Conservation (phyloP, 2,329 filamentous ascomycete genomes). For the Colletotrichum sp. region DNA sequence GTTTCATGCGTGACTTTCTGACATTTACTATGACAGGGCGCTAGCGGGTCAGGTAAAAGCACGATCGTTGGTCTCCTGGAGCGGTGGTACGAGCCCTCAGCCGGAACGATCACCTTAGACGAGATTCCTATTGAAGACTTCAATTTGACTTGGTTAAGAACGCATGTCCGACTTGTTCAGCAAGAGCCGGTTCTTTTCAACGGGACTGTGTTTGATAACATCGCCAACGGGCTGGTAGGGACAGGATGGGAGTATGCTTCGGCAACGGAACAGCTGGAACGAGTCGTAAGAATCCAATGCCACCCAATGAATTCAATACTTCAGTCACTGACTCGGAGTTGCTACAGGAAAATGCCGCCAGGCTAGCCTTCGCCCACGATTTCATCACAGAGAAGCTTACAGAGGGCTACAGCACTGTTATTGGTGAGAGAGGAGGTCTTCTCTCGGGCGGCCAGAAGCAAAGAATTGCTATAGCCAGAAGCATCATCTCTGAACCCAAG, state of each 20-base stretch:
- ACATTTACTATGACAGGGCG: constrained; percentile 40
- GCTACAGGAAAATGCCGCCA: constrained; percentile 38
- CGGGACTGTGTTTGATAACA: constrained; percentile 26
- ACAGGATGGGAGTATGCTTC: constrained; percentile 1
- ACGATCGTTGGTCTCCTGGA: constrained; percentile 71
- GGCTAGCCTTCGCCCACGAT: constrained; percentile 24
- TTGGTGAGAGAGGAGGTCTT: constrained; percentile 25
- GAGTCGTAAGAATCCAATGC: neutral
- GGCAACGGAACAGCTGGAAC: neutral
- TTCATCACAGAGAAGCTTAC: constrained; percentile 25
- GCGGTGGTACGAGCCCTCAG: constrained; percentile 58
- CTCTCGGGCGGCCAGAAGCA: constrained; percentile 66
- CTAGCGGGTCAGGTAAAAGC: constrained; percentile 71
- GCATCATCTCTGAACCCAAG: constrained; percentile 62
- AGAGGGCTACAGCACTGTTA: constrained; percentile 25
- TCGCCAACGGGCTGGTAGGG: constrained; percentile 24
- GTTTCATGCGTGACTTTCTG: neutral
- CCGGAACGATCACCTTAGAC: constrained; percentile 30
- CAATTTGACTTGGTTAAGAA: constrained; percentile 33
- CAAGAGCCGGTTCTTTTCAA: constrained; percentile 28
- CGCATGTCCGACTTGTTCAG: constrained; percentile 33
- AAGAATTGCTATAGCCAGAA: constrained; percentile 67
- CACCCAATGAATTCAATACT: neutral
- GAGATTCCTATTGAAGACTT: constrained; percentile 26
- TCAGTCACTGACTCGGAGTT: constrained; percentile 26